These are phyloP conservation scores for Trichoderma erinaceum DNA, from an alignment of 495 filamentous ascomycete species.

Conservation along the genomic window DNA sequence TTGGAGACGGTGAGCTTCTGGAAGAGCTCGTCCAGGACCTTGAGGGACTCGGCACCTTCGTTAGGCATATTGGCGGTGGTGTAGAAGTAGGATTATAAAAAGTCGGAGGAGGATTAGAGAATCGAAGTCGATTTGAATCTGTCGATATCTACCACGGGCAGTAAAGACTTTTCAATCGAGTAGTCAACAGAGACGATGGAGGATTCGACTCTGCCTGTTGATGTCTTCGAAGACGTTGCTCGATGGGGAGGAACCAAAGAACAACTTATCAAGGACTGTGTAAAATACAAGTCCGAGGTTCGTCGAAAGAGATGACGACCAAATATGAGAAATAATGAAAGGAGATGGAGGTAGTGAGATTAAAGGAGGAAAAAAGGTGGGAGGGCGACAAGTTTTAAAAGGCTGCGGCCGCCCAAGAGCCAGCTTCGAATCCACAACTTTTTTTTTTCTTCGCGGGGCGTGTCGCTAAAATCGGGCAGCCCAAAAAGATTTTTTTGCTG, in stretches of 20 bases:
- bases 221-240: neutral
- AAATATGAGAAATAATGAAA: conserved; percentile 16
- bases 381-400: conserved; percentile 16
- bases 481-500: conserved; percentile 16
- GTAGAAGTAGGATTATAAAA: neutral
- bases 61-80: conserved; percentile 21
- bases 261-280: conserved; percentile 22
- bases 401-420: neutral
- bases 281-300: conserved; percentile 7
- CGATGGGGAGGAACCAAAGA: conserved; percentile 13
- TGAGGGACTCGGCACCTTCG: conserved; percentile 45
- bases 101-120: neutral
- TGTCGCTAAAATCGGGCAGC: conserved; percentile 2
- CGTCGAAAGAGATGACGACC: conserved; percentile 11
- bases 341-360: conserved; percentile 14
- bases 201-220: conserved; percentile 16
- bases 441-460: conserved; percentile 16
- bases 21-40: conserved; percentile 48
- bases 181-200: conserved; percentile 16
- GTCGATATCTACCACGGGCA: neutral
- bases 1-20: conserved; percentile 48
- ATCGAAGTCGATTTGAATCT: neutral
- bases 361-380: conserved; percentile 11
- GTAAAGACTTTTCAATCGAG: conserved; percentile 7
- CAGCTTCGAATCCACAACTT: conserved; percentile 7